A percentile compares a stretch with the other conserved stretches of the same genome.
These are phyloP conservation scores for Vigna unguiculata DNA, from an alignment of 306 rosid genomes.

Conservation along the genomic window DNA sequence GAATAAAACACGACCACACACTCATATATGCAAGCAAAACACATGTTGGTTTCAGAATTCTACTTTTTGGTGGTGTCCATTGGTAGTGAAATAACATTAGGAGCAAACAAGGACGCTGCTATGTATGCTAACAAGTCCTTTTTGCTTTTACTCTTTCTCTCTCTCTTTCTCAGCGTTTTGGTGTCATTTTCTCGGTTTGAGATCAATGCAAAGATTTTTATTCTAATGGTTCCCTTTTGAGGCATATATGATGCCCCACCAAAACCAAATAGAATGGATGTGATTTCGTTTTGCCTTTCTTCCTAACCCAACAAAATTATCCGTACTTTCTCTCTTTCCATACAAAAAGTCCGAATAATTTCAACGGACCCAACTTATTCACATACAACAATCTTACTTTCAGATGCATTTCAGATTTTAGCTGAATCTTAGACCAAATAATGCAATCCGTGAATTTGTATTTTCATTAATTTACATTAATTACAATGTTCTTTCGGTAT, in stretches of 20 bases:
- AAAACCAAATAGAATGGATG: constrained; percentile 28
- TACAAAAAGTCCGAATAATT: constrained; percentile 36
- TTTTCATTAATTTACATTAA: constrained; percentile 19
- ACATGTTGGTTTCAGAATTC: not conserved
- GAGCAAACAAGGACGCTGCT: constrained; percentile 43
- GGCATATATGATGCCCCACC: constrained; percentile 61
- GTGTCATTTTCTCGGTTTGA: constrained; percentile 47
- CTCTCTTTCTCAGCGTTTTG: constrained; percentile 8
- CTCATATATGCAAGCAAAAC: not conserved
- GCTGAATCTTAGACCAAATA: constrained; percentile 39
- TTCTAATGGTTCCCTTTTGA: constrained; percentile 71
- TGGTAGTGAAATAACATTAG: constrained; percentile 32
- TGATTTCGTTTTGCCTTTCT: constrained; percentile 40
- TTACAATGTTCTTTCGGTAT: not conserved
- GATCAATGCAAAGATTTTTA: constrained; percentile 62
- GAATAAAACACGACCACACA: constrained; percentile 12
- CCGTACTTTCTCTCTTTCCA: constrained; percentile 8
- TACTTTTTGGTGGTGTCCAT: not conserved
- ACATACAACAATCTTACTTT: constrained; percentile 21
- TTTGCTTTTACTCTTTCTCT: constrained; percentile 8
- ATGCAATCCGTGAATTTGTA: constrained; percentile 4
- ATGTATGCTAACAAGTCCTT: constrained; percentile 35
- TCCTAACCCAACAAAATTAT: constrained; percentile 24
- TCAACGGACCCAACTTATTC: constrained; percentile 40
- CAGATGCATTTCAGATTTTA: constrained; percentile 12